Base-by-base conservation (phyloP, 441 rosid species). In the Eruca vesicaria region DNA sequence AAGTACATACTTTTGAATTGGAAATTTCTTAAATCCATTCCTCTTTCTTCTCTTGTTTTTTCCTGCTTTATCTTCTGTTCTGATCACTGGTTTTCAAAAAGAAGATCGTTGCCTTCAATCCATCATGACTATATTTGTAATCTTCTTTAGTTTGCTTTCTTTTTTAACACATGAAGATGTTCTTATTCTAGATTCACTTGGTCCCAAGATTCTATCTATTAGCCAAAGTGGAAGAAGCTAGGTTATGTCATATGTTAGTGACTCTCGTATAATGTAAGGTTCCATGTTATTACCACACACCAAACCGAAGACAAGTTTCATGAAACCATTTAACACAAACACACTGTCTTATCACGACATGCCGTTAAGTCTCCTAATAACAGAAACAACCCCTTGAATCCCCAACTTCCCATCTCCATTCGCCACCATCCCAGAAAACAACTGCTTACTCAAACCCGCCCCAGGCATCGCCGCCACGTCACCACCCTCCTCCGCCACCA, bases 351-450 rank as follows among this genome's bases (percentile, higher is more conserved):
- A 48, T 7, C 20, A 48, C 5, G 55, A 48, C 55, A 48, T 2
- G 20, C 56, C 56, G 23, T 80, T 80, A 72, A 80, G 69, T 65
- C 96, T 85, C 63, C 86, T 82, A 9, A 89, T 18, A 50, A 50
- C 56, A 65, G 91, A 81, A 20, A 89, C 81, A 1, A 94, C 81
- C 11, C 92, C 98, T 75, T 94, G 97, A 29, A 81, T 74, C 4
- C 97, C 97, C n/a, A 84, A 87, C 72, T 84, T 85, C 7, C 88
- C 87, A 75, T 92, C 93, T 7, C 95, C 97, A 59, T 90, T 87
- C 3, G 91, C 95, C 57, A 92, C 89, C 98, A 94, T 94, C 6
- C 83, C 92, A 3, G 84, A 68, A 73, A 91, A 88, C 79, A 89
- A 53, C 73, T 91, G 96, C 80, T 93, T 89, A 41, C 80, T 71